These are phyloP conservation scores for Melocanna baccifera DNA, from an alignment of 176 grass and related monocot species.

Conservation along the genomic window DNA sequence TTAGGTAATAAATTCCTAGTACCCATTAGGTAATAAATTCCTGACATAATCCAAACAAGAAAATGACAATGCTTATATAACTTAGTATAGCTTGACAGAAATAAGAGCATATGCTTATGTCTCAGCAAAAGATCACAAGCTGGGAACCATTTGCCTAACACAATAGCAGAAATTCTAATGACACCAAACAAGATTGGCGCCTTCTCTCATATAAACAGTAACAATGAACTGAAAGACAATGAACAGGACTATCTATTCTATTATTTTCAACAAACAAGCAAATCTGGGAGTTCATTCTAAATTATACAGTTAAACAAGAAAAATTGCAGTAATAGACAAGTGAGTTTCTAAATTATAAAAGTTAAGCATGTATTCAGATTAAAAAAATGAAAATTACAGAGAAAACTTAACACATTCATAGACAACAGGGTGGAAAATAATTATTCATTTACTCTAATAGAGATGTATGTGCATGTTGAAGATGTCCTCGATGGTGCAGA, in stretches of 20 bases:
- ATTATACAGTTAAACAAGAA: no score
- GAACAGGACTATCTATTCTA: background rate
- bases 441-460: background rate
- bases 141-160: background rate
- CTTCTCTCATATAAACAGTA: background rate
- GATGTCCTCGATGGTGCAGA: no score
- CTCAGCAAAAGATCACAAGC: background rate
- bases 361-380: background rate
- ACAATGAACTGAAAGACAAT: background rate
- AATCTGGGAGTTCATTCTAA: background rate
- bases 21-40: conserved; percentile 14
- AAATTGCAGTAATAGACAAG: background rate
- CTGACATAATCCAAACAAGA: conserved; percentile 27
- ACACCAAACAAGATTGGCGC: background rate
- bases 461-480: background rate
- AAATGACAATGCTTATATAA: background rate
- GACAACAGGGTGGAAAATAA: background rate
- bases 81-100: background rate
- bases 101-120: background rate
- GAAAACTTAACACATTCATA: background rate
- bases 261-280: background rate
- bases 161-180: background rate
- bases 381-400: background rate
- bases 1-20: conserved; percentile 28
- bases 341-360: background rate